These are phyloP conservation scores for Flaveria robusta DNA, from an alignment of 129 eudicot genomes.

Conservation along the genomic window DNA sequence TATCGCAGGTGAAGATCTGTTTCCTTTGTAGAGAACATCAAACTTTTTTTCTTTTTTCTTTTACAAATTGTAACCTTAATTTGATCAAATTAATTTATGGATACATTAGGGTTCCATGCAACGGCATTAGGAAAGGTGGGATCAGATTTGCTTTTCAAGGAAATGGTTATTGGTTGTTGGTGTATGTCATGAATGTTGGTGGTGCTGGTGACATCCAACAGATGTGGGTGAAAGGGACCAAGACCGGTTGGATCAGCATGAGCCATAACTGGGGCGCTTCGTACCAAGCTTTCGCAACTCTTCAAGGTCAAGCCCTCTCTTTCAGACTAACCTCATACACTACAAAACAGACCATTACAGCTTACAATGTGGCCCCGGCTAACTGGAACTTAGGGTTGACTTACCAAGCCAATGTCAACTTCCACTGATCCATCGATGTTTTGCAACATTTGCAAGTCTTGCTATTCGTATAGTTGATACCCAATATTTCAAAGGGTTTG, in stretches of 20 bases:
- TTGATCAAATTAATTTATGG: not conserved
- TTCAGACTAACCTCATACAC: conserved; percentile 63
- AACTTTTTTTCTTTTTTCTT: no score
- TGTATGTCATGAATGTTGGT: conserved; percentile 72
- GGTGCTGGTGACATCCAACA: conserved; percentile 66
- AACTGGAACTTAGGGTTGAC: conserved; percentile 66
- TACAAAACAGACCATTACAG: conserved; percentile 54
- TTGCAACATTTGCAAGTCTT: no score
- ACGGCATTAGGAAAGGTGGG: conserved; percentile 50
- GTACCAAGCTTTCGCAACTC: conserved; percentile 69
- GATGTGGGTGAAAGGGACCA: conserved; percentile 83
- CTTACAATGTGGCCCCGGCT: conserved; percentile 70
- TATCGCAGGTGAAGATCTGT: conserved; percentile 53
- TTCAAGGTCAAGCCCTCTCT: conserved; percentile 72
- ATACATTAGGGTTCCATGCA: conserved; percentile 64
- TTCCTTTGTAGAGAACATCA: not conserved
- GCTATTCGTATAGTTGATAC: not conserved
- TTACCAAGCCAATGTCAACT: conserved; percentile 54
- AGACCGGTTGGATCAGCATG: conserved; percentile 76
- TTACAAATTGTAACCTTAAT: not conserved
- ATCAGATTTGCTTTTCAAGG: conserved; percentile 57
- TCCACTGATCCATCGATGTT: conserved; percentile 40
- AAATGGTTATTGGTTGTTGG: conserved; percentile 73
- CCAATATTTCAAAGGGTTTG: not conserved
- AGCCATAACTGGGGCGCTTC: conserved; percentile 95